phyloP scores from a whole-genome alignment of 345 rosid species.

The Aquilaria malaccensis region DNA sequence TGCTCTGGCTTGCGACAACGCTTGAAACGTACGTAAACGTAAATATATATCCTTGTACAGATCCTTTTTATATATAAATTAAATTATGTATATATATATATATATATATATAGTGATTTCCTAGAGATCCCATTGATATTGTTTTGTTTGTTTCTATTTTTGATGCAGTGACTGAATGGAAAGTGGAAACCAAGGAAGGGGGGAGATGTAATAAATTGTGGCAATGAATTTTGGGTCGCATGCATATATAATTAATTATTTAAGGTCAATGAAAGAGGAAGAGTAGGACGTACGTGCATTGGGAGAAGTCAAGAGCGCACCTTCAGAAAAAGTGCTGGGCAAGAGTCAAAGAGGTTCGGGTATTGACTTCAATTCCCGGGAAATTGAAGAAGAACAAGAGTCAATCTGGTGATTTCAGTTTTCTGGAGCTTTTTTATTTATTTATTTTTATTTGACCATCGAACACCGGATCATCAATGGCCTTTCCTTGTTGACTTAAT shows the following conservation, averaged over 20 bases:
- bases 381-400: not conserved
- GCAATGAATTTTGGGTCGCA: constrained; percentile 17
- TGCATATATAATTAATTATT: too few species aligned
- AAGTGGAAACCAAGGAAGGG: constrained; percentile 13
- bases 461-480: too few species aligned
- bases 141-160: not conserved
- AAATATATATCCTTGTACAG: not conserved
- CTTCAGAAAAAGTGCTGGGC: constrained; percentile 22
- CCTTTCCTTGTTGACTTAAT: too few species aligned
- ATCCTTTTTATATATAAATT: not conserved
- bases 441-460: too few species aligned
- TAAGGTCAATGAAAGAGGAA: too few species aligned
- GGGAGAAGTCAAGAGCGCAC: constrained; percentile 96
- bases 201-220: constrained; percentile 7
- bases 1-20: constrained; percentile 32
- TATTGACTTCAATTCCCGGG: constrained; percentile 53
- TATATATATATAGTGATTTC: not conserved
- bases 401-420: too few species aligned
- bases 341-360: constrained; percentile 62
- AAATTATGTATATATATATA: not conserved
- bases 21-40: constrained; percentile 20
- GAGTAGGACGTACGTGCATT: constrained; percentile 9
- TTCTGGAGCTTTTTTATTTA: too few species aligned
- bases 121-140: not conserved
- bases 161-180: constrained; percentile 24